A percentile compares a stretch with the other conserved stretches of the same genome.
Conservation (phyloP, 2,329 filamentous ascomycete genomes). For the Paecilomyces dactylethromorphus region DNA sequence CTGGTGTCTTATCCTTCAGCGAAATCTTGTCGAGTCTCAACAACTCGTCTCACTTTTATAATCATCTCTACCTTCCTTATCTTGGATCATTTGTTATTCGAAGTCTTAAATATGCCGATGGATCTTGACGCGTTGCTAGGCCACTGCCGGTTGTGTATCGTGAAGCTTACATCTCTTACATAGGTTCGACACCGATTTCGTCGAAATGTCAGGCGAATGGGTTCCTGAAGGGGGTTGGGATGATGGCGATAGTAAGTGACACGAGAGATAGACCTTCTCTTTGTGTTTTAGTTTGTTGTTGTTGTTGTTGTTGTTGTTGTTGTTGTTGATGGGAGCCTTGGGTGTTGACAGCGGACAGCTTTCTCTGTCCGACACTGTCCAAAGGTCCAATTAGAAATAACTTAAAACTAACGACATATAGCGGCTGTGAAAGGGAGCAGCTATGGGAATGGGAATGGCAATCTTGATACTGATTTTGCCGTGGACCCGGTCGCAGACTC, state of each 20-base stretch:
- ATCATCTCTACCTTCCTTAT: too few species aligned
- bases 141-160: neutral
- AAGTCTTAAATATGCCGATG: neutral
- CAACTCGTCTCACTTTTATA: neutral
- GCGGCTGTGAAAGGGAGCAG: neutral
- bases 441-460: neutral
- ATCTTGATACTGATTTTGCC: neutral
- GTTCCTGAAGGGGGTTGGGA: slow-evolving; percentile 5
- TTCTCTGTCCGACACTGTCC: neutral
- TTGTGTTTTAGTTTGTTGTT: neutral
- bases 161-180: neutral
- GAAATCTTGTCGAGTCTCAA: neutral
- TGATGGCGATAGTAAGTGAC: slow-evolving; percentile 1
- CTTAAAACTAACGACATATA: neutral
- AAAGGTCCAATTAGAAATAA: neutral
- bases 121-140: neutral
- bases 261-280: neutral
- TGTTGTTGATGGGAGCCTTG: neutral
- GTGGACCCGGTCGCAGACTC: neutral
- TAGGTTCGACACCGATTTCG: neutral
- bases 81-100: neutral
- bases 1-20: neutral
- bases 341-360: neutral
- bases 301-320: neutral
- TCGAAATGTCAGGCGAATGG: slow-evolving; percentile 1